Base-by-base conservation (phyloP, 805 yeast species). In the Candida palmyrensis region DNA sequence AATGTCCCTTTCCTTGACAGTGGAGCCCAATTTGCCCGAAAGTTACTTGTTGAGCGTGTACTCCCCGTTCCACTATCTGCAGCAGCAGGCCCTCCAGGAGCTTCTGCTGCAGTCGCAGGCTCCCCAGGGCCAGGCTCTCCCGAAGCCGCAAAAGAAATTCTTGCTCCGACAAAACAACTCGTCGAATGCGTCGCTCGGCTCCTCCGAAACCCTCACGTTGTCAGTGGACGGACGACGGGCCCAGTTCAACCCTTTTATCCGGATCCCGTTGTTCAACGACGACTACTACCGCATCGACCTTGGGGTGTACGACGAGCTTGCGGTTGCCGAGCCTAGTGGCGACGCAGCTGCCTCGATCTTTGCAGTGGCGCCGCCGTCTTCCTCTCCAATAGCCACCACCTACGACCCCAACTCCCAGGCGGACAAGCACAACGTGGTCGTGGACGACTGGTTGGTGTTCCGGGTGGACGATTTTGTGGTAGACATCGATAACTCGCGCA, bases 1-100 rank as follows among this genome's bases (percentile, higher is more conserved):
- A 3, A 79, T 84, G 89, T 66, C 67, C 27, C 52, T 73, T 39
- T 86, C 96, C 10, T 58, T 83, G 33, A 46, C 51, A 0, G 59
- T 70, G 25, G 95, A 90, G 47, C 82, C 89, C 1, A 75, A 81
- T 2, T 51, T 63, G 23, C 61, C 59, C 1, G 72, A 66, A 36
- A 49, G 51, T 4, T 66, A 65, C 36, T 38, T 65, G 33, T 21
- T 21, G 23, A 11, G 11, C 23, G 10, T 9, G 23, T 21, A 21
- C 11, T 9, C 23, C 23, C n/a, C n/a, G n/a, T n/a, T n/a, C n/a
- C n/a, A n/a, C n/a, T 28, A 28, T 15, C 13, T 9, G 14, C 15
- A 21, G 32, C 32, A 29, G n/a, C 32, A 29, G 5, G 26, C 14
- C 10, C 6, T 19, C 12, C 32, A 29, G 22, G 24, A 34, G 25